Conservation (phyloP, 371 early-diverging fungal genomes). For the Rhizopus stolonifer region DNA sequence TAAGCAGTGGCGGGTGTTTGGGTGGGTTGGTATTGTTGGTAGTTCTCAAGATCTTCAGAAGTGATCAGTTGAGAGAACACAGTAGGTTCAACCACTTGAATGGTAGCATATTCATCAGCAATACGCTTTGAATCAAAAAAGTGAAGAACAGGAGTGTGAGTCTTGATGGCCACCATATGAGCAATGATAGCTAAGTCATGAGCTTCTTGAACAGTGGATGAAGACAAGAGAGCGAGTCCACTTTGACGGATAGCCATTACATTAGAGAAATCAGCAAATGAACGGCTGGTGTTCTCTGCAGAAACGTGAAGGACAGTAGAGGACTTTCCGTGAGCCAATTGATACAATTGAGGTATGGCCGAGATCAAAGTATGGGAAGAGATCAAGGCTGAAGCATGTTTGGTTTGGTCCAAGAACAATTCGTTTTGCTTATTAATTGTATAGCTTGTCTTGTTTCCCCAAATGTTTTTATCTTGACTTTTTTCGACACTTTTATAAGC, state of each 20-base stretch:
- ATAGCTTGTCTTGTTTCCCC: conserved; percentile 17
- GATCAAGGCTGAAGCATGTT: conserved; percentile 47
- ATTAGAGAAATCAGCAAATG: conserved; percentile 55
- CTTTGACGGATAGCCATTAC: conserved; percentile 79
- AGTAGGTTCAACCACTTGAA: conserved; percentile 17
- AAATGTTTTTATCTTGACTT: conserved; percentile 12
- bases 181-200: conserved; percentile 71
- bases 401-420: not conserved
- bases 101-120: conserved; percentile 37
- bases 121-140: conserved; percentile 47
- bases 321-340: conserved; percentile 46
- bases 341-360: conserved; percentile 69
- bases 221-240: conserved; percentile 71
- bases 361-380: conserved; percentile 56
- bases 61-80: conserved; percentile 29
- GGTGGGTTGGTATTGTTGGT: conserved; percentile 15
- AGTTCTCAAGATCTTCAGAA: conserved; percentile 31
- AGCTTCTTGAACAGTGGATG: conserved; percentile 69
- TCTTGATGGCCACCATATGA: conserved; percentile 59
- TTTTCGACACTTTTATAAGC: conserved; percentile 39
- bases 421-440: conserved; percentile 22
- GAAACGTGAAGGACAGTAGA: conserved; percentile 61
- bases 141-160: conserved; percentile 63
- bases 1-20: conserved; percentile 28
- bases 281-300: conserved; percentile 31